Evolutionary conservation across 2,329 filamentous ascomycete species (phyloP), one percentile per base, ranked within the genome.

Genomic region (Colletotrichum tanaceti): DNA sequence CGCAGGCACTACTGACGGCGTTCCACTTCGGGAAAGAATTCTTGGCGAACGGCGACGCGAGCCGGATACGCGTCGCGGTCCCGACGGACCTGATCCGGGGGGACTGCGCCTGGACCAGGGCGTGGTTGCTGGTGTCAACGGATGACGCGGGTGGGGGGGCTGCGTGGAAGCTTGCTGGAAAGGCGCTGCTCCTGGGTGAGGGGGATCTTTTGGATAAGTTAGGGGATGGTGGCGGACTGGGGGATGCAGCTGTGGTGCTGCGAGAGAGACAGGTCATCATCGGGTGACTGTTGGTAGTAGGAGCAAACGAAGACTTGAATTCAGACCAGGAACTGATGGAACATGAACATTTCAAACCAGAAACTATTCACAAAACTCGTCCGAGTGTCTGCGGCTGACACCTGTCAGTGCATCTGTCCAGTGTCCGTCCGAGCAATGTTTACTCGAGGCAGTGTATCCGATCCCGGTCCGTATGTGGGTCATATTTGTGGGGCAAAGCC

Each of bases 61-160:
- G 9, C 3, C 24, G 20, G 14, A 43, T 65, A 49, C 28, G 57
- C 13, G 57, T 65, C 13, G 57, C 63, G 0, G 38, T 61, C 10
- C 49, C 57, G 13, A 32, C 47, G 2, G 63, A 65, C 3, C 41
- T 65, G 18, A 39, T 65, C 18, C 9, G 47, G 9, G 49, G 32
- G 4, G 49, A 65, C 28, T 65, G 57, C 28, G 57, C 57, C n/a
- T 65, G 63, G 57, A 49, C 50, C 2, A 41, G 63, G 32, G 63
- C 57, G 14, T 65, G 63, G 63, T 24, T 65, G 22, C 5, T 65
- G 20, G 22, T 44, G 14, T 49, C 57, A 10, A 9, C 18, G 2
- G 41, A 39, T 10, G 41, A 18, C 5, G 11, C 46, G 5, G 22
- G 54, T 9, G 10, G 16, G 2, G 5, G 35, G 3, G 20, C 18